Conservation (phyloP, 2,329 filamentous ascomycete species). For the Trichocomaceae sp. region DNA sequence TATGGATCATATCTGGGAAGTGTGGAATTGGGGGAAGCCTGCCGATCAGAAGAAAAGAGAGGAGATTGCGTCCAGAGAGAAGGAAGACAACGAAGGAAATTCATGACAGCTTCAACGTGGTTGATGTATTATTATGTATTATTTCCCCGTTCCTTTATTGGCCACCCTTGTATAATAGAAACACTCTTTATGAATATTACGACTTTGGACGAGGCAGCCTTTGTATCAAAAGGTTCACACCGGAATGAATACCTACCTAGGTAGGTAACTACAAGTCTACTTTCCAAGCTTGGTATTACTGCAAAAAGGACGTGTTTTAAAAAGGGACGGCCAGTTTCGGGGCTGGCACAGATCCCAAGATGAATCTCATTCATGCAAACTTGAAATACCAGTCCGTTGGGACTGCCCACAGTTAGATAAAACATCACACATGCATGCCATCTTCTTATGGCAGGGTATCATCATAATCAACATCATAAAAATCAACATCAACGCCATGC, state of each 20-base stretch:
- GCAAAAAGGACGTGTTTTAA: not conserved
- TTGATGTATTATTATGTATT: not conserved
- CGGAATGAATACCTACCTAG: not conserved
- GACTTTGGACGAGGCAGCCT: not conserved
- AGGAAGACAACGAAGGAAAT: not conserved
- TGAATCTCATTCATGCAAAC: not conserved
- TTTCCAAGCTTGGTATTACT: not conserved
- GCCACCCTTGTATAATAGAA: not conserved
- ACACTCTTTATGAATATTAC: not conserved
- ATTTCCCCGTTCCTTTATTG: too few species aligned
- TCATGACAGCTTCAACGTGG: not conserved
- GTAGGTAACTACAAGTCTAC: too few species aligned
- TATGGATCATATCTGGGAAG: slow-evolving; percentile 42
- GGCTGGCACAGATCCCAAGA: not conserved
- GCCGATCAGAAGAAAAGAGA: slow-evolving; percentile 15
- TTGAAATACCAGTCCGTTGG: too few species aligned
- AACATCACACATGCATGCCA: not conserved
- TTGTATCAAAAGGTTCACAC: not conserved
- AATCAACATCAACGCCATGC: slow-evolving; percentile 2
- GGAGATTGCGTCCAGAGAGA: not conserved
- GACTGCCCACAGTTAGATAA: not conserved
- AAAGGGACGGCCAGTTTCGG: not conserved
- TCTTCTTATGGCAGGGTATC: not conserved
- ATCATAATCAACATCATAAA: not conserved
- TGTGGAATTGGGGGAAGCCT: slow-evolving; percentile 36